phyloP scores from a whole-genome alignment of 306 rosid species.

The Malus sieversii region DNA sequence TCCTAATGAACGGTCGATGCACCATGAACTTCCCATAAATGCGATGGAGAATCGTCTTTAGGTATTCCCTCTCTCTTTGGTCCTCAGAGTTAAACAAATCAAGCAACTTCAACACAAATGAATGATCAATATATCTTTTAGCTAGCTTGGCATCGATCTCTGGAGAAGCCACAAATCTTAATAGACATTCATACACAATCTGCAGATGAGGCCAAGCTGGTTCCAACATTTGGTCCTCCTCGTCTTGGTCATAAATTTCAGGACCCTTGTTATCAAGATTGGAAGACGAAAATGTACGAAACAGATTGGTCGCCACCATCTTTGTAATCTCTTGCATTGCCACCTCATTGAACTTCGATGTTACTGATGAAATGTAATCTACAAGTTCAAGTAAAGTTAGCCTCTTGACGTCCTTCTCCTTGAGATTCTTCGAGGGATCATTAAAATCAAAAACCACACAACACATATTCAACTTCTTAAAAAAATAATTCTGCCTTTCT shows the following conservation, averaged over 20 bases:
- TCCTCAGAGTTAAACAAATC: conserved; percentile 66
- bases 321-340: conserved; percentile 46
- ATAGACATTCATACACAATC: conserved; percentile 47
- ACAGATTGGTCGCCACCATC: conserved; percentile 49
- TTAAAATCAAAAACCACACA: conserved; percentile 47
- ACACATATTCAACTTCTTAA: conserved; percentile 48
- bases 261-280: conserved; percentile 32
- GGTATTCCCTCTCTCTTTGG: conserved; percentile 62
- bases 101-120: conserved; percentile 50
- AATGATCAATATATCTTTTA: conserved; percentile 47
- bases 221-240: conserved; percentile 53
- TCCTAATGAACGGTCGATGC: conserved; percentile 58
- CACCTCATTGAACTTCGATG: conserved; percentile 43
- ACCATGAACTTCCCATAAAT: conserved; percentile 65
- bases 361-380: conserved; percentile 37
- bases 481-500: conserved; percentile 40
- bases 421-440: conserved; percentile 39
- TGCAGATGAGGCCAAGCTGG: conserved; percentile 64
- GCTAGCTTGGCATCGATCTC: conserved; percentile 63
- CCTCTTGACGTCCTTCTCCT: conserved; percentile 48
- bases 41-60: conserved; percentile 56
- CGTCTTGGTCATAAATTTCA: conserved; percentile 44
- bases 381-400: conserved; percentile 54
- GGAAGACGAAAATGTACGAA: conserved; percentile 39
- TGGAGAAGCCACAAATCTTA: conserved; percentile 47